These are phyloP conservation scores for Paecilomyces fulvus DNA, from an alignment of 2,329 filamentous ascomycete genomes.

Conservation along the genomic window DNA sequence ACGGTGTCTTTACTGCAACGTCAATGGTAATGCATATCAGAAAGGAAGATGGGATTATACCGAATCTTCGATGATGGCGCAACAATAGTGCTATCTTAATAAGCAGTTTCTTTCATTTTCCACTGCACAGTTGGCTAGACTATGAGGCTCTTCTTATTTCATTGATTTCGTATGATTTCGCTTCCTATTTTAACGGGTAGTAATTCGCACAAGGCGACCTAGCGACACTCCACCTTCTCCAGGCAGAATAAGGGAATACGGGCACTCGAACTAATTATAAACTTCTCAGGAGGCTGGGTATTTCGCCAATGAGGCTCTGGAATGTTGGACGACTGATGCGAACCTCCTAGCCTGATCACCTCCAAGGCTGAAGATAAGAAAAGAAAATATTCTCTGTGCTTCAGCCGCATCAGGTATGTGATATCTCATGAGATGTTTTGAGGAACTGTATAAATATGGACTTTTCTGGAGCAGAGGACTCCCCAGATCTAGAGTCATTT, in stretches of 20 bases:
- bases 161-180: not conserved
- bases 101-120: not conserved
- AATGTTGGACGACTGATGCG: too few relatives aligned
- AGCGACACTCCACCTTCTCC: not conserved
- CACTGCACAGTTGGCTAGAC: not conserved
- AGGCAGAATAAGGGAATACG: not conserved
- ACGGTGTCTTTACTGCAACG: not conserved
- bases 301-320: not conserved
- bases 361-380: too few relatives aligned
- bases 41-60: not conserved
- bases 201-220: not conserved
- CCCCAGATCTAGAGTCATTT: not conserved
- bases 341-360: too few relatives aligned
- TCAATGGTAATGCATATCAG: not conserved
- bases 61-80: not conserved
- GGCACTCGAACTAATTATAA: not conserved
- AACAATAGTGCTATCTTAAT: not conserved
- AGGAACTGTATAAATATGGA: not conserved
- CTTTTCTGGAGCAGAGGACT: too few relatives aligned
- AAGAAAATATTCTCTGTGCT: too few relatives aligned
- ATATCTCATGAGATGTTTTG: too few relatives aligned
- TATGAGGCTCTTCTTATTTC: not conserved
- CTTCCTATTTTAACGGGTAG: not conserved
- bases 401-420: too few relatives aligned
- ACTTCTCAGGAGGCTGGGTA: not conserved